Evolutionary conservation across 2,329 filamentous ascomycete species (phyloP), one percentile per base, ranked within the genome.

Genomic region (Venturia aucupariae): DNA sequence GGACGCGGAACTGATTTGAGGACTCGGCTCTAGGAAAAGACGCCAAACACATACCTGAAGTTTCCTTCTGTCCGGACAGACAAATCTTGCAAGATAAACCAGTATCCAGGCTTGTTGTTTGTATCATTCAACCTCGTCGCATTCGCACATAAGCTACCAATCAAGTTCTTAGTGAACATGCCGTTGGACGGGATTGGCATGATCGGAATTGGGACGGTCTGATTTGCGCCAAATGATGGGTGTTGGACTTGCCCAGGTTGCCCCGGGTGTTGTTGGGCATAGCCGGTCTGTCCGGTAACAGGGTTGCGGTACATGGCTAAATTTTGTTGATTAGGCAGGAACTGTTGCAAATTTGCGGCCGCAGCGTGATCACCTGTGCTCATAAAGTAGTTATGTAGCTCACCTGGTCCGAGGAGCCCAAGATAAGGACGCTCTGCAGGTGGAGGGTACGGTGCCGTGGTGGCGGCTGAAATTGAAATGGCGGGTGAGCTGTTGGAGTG

Each of bases 61-160:
- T 81, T 84, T 13, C 94, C 94, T 75, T 97, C 94, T 0, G 92
- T 96, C 57, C 94, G 85, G 39, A 99, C 93, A 70, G 92, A 96
- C 54, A 99, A 80, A 77, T 99, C 94, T 74, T 97, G 93, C 63
- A 97, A 80, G 57, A 99, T 90, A 71, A 99, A 99, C 93, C 93
- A 99, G 68, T 96, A 92, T 1, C 93, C 93, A 61, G 90, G 86
- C 73, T 90, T 90, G 68, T 90, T 88, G 19, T 89, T 80, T 0
- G 86, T 84, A 69, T 97, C 92, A 2, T 85, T 87, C 63, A 97
- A 82, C 39, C 88, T 86, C 72, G 92, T 93, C 1, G 93, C 93
- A 71, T 92, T 96, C 39, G 92, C 92, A 6, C 90, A 88, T 62
- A 96, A 80, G 74, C 90, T 96, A 1, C 94, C 94, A 68, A 99